Percentiles rank a stretch among this genome's conserved stretches.
Conservation (phyloP, 768 basidiomycete genomes). For the Gloeopeniophorella convolvens region DNA sequence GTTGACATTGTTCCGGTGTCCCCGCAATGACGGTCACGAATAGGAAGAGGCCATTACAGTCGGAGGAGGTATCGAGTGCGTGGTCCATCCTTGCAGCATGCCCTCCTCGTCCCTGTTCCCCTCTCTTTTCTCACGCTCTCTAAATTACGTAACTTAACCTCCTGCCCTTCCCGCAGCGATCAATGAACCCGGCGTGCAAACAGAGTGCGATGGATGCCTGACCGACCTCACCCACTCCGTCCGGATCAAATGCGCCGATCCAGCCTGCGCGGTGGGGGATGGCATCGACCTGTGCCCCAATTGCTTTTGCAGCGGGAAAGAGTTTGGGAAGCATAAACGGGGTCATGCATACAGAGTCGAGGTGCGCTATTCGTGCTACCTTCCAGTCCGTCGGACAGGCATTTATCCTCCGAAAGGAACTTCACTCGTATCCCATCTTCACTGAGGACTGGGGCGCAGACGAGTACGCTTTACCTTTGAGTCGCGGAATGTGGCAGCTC, state of each 20-base stretch:
- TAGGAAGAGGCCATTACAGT: constrained; percentile 55
- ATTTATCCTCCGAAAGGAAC: constrained; percentile 49
- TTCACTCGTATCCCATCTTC: constrained; percentile 96
- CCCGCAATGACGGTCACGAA: constrained; percentile 56
- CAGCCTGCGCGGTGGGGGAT: constrained; percentile 60
- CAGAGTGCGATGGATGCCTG: constrained; percentile 77
- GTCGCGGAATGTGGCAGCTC: constrained; percentile 2
- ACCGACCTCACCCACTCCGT: constrained; percentile 94
- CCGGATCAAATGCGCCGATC: constrained; percentile 92
- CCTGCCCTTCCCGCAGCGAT: constrained; percentile 39
- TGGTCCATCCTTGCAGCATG: constrained; percentile 15
- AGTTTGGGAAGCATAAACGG: constrained; percentile 78
- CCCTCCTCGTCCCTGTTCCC: constrained; percentile 15
- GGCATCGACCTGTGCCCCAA: constrained; percentile 91
- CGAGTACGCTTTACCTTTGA: constrained; percentile 51
- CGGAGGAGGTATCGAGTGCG: constrained; percentile 61
- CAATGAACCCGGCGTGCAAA: constrained; percentile 77
- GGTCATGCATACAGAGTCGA: constrained; percentile 90
- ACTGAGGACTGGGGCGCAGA: constrained; percentile 96
- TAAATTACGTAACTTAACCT: constrained; percentile 25
- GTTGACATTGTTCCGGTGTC: neutral
- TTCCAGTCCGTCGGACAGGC: constrained; percentile 10
- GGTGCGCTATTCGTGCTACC: constrained; percentile 36
- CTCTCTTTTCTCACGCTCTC: constrained; percentile 26
- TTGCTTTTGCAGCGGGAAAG: constrained; percentile 90